phyloP scores from a whole-genome alignment of 2,329 filamentous ascomycete species.

The Fusarium metavorans region DNA sequence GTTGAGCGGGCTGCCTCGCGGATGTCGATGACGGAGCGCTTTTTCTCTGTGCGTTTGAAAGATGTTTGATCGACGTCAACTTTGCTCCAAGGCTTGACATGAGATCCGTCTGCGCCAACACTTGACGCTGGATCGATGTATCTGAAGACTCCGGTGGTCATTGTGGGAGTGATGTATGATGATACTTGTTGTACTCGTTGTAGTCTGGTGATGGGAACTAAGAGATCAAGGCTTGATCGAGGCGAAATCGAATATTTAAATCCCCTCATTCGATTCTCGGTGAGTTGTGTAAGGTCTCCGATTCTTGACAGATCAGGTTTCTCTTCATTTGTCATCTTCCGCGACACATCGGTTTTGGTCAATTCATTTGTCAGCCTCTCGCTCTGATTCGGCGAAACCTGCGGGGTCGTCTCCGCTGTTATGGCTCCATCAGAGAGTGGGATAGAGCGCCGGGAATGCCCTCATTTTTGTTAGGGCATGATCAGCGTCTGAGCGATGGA shows the following conservation, averaged over 20 bases:
- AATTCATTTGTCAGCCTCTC: background rate
- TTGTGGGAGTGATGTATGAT: constrained; percentile 3
- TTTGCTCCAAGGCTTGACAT: constrained; percentile 38
- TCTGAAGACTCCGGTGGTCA: constrained; percentile 34
- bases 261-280: background rate
- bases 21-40: constrained; percentile 41
- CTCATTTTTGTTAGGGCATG: background rate
- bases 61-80: constrained; percentile 41
- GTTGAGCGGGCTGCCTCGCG: constrained; percentile 27
- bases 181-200: background rate
- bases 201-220: background rate
- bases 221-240: background rate
- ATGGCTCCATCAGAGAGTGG: background rate
- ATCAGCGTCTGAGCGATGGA: background rate
- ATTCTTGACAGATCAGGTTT: background rate
- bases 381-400: background rate
- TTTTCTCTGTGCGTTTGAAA: constrained; percentile 29
- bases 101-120: constrained; percentile 13
- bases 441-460: background rate
- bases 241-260: background rate
- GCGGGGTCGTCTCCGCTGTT: constrained; percentile 3
- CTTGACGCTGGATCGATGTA: constrained; percentile 36
- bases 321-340: background rate
- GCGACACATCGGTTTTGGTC: background rate
- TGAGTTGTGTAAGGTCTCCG: background rate